These are phyloP conservation scores for Coriolopsis trogii DNA, from an alignment of 1,284 basidiomycete species.

Conservation along the genomic window DNA sequence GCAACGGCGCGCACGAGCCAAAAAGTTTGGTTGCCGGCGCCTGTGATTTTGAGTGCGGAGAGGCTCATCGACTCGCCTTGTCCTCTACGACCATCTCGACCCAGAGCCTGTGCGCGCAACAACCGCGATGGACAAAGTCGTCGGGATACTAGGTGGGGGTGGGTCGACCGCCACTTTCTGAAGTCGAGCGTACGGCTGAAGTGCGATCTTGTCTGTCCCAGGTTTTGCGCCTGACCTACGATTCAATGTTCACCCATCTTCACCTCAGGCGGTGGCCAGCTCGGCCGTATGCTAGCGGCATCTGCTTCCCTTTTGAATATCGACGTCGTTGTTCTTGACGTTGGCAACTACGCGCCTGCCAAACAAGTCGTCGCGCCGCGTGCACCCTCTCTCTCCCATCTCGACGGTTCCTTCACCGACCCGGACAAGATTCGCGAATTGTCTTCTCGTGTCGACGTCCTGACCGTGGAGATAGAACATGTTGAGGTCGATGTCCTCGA, in stretches of 20 bases:
- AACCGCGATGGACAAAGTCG: slow-evolving; percentile 51
- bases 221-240: slow-evolving; percentile 9
- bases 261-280: slow-evolving; percentile 87
- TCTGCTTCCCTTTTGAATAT: slow-evolving; percentile 91
- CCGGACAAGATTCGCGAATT: slow-evolving; percentile 82
- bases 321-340: slow-evolving; percentile 87
- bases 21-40: slow-evolving; percentile 17
- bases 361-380: slow-evolving; percentile 83
- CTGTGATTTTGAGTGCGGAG: slow-evolving; percentile 10
- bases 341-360: slow-evolving; percentile 80
- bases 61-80: not conserved
- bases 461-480: slow-evolving; percentile 98
- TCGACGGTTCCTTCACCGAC: slow-evolving; percentile 91
- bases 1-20: slow-evolving; percentile 1
- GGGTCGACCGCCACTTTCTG: slow-evolving; percentile 31
- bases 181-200: no score
- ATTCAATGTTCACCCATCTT: slow-evolving; percentile 5
- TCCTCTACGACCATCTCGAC: not conserved
- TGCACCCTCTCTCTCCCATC: slow-evolving; percentile 57
- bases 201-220: slow-evolving; percentile 3
- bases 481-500: slow-evolving; percentile 84
- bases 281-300: slow-evolving; percentile 96
- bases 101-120: not conserved
- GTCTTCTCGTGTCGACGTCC: slow-evolving; percentile 81
- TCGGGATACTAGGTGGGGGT: slow-evolving; percentile 71